Base-by-base conservation (phyloP, 139 green algal genomes). In the Chlorella sp. region DNA sequence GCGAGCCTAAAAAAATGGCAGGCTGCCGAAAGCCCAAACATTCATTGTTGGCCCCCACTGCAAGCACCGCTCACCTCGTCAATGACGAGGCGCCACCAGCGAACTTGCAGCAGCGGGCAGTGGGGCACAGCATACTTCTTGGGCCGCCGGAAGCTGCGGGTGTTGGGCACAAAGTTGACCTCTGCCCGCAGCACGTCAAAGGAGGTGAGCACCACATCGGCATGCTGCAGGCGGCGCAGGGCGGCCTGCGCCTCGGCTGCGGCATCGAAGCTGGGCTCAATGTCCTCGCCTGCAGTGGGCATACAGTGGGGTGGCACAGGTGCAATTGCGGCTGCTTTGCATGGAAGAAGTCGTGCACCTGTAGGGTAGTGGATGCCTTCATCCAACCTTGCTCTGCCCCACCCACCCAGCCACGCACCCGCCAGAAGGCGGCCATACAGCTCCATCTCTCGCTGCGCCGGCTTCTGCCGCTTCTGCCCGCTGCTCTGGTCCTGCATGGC, bases 191-290 rank as follows among this genome's bases (percentile, higher is more conserved):
- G 82, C 60, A 95, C 93, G 0, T 85, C 62, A 70, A 93, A 95
- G n/a, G 87, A 91, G 30, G 93, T 96, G 0, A 96, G 83, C 63
- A 95, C 90, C 38, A 96, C 90, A 34, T 95, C 93, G 0, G 85
- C 89, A 1, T 26, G 5, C 57, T 82, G 51, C 60, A 95, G 85
- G 71, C 83, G 39, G 30, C 39, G 9, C 63, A 91, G 80, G 13
- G 87, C 88, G 13, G 71, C 86, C 11, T 28, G 71, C 39, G 87
- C 87, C 79, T 95, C 90, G 9, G 72, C 78, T 9, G 74, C 56
- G 0, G 87, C 80, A 60, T 93, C 84, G 76, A 86, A 92, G 20
- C n/a, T 71, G 12, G 83, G 69, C 60, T 60, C 63, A 36, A 85
- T 63, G 3, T 81, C 74, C 25, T 76, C 73, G 7, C 73, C 82